phyloP scores from a whole-genome alignment of 73 alveolate species.

The Tetrahymena borealis region DNA sequence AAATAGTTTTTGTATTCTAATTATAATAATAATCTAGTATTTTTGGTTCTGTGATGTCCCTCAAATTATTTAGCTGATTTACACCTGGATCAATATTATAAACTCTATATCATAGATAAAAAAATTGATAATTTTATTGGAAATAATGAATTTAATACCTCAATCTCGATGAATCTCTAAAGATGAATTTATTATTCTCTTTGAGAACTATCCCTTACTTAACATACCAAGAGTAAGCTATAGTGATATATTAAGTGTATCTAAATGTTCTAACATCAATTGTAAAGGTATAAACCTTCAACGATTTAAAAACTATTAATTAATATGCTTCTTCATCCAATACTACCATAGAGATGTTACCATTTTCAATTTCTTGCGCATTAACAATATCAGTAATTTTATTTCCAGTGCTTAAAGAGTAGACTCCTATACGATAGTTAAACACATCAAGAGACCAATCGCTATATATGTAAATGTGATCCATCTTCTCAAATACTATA shows the following conservation, averaged over 20 bases:
- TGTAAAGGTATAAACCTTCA: background rate
- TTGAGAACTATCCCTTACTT: background rate
- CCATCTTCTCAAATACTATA: background rate
- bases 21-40: background rate
- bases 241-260: background rate
- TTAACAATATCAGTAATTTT: background rate
- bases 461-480: background rate
- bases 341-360: background rate
- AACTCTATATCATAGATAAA: background rate
- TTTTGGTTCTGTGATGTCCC: background rate
- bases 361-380: background rate
- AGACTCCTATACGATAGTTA: background rate
- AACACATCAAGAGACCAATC: background rate
- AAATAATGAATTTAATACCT: background rate
- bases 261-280: background rate
- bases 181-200: background rate
- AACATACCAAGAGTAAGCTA: background rate
- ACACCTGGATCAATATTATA: background rate
- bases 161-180: background rate
- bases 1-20: background rate
- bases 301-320: background rate
- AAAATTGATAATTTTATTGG: background rate
- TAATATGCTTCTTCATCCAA: background rate
- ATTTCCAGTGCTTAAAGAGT: background rate
- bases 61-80: background rate